Evolutionary conservation across 352 stramenopile species (phyloP), one percentile per base, ranked within the genome.

Genomic region (Pythium pyrilobum): DNA sequence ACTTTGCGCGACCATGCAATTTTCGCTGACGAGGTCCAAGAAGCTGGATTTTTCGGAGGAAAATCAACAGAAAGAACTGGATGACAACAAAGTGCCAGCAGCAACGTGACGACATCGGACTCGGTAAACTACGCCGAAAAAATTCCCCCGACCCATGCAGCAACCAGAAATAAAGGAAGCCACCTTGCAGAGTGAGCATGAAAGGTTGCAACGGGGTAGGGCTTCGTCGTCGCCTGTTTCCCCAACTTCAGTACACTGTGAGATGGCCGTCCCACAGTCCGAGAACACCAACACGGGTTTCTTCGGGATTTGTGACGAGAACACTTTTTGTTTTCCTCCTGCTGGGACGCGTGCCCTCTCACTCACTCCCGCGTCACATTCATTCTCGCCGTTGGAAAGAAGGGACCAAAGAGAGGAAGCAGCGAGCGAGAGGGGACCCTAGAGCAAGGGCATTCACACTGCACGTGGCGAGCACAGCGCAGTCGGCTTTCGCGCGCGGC

Each of bases 181-280:
- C 44, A 41, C 29, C 29, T 41, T 18, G 11, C 44, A 32, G 21
- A 15, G 28, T 21, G 40, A 55, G 47, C 56, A 49, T 64, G 56
- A 64, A 64, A 64, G 56, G 56, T 64, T 64, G 40, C 44, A 49
- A 47, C 47, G 56, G 56, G 56, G 47, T 52, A 58, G 56, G 56
- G 27, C 28, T 5, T 1, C 13, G 15, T n/a, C 27, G 18, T 8
- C 9, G 28, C 5, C 34, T 34, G 31, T 33, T 33, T 36, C 38
- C 28, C 25, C 38, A 43, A 43, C 15, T n/a, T 7, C 38, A 43
- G n/a, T n/a, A n/a, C n/a, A n/a, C n/a, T n/a, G n/a, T n/a, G n/a
- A n/a, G n/a, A n/a, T n/a, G n/a, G n/a, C n/a, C n/a, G n/a, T n/a
- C n/a, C n/a, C n/a, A n/a, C n/a, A n/a, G n/a, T 42, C 8, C 8